phyloP scores from a whole-genome alignment of 2,329 filamentous ascomycete genomes.

The Exserohilum rostratum region DNA sequence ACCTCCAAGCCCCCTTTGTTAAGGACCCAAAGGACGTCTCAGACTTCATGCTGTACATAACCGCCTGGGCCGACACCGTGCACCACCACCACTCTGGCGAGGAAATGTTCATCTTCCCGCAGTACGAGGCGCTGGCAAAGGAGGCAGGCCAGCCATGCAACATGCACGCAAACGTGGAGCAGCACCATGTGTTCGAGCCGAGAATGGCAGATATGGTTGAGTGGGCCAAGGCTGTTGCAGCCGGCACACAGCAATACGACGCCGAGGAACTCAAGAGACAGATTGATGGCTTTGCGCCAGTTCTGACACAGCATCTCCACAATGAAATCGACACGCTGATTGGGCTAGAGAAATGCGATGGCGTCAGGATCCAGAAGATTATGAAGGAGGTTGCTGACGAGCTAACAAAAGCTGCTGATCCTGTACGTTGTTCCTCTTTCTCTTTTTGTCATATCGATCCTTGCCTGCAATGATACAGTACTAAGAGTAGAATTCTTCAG shows the following conservation, averaged over 20 bases:
- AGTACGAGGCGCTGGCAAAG: constrained; percentile 39
- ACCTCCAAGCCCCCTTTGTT: constrained; percentile 38
- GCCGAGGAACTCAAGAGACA: constrained; percentile 11
- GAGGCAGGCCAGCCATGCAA: constrained; percentile 22
- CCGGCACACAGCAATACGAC: constrained; percentile 13
- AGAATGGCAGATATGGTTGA: constrained; percentile 33
- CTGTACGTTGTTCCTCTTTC: constrained; percentile 2
- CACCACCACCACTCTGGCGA: constrained; percentile 48
- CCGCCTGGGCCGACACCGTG: constrained; percentile 44
- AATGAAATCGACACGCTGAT: constrained; percentile 30
- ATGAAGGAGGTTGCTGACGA: constrained; percentile 7
- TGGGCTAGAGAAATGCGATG: constrained; percentile 21
- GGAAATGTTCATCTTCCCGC: constrained; percentile 46
- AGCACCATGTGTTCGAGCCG: constrained; percentile 44
- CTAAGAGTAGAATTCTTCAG: not conserved
- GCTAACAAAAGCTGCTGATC: constrained; percentile 7
- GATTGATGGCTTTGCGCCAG: constrained; percentile 25
- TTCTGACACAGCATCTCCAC: constrained; percentile 23
- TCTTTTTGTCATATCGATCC: not conserved
- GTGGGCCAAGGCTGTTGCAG: constrained; percentile 22
- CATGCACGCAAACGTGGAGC: constrained; percentile 43
- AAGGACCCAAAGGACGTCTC: constrained; percentile 25
- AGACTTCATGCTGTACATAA: constrained; percentile 40
- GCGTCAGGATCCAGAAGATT: constrained; percentile 7
- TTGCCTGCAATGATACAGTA: not conserved